Base-by-base conservation (phyloP, 768 basidiomycete genomes). In the Leccinellum luteum region DNA sequence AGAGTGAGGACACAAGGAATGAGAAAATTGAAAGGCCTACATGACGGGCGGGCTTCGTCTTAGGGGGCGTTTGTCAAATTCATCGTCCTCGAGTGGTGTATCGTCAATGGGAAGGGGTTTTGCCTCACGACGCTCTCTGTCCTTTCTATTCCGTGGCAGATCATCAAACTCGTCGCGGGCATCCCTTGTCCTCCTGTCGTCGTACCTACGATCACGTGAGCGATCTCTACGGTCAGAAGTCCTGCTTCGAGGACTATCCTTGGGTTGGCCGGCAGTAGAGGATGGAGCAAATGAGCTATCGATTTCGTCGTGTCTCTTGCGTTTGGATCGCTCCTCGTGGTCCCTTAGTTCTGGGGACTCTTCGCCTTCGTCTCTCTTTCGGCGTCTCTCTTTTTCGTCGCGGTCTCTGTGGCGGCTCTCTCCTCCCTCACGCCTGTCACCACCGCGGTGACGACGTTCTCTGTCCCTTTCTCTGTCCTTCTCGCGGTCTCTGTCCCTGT, bases 281-380 rank as follows among this genome's bases (percentile, higher is more conserved):
- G 76, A 74, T 48, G 76, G 72, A 60, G 73, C 70, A 27, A 75
- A 74, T 43, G 75, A 75, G 55, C 81, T 81, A 32, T 76, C 72
- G 48, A 73, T 76, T 55, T 83, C 85, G 62, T 86, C 84, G 30
- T 79, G 77, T 62, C 77, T 78, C 72, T 84, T 89, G 68, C 88
- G 81, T 69, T 92, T 92, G 49, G 74, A 73, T 53, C 86, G 82
- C 34, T 85, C 82, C 51, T 84, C 85, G 19, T 60, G 60, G 56
- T 83, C 82, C 52, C 69, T 72, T 28, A 66, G 52, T 57, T 79
- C 78, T n/a, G 67, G 69, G 17, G 67, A 66, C 47, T 81, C 83
- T 19, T 84, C 84, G 1, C 76, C 76, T 27, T 87, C 83, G 52
- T 90, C 88, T 64, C 89, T 79, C 72, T 87, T 88, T 61, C 91